A percentile compares a stretch with the other conserved stretches of the same genome.
Conservation (phyloP, 2,329 filamentous ascomycete genomes). For the Pseudogymnoascus sp. region DNA sequence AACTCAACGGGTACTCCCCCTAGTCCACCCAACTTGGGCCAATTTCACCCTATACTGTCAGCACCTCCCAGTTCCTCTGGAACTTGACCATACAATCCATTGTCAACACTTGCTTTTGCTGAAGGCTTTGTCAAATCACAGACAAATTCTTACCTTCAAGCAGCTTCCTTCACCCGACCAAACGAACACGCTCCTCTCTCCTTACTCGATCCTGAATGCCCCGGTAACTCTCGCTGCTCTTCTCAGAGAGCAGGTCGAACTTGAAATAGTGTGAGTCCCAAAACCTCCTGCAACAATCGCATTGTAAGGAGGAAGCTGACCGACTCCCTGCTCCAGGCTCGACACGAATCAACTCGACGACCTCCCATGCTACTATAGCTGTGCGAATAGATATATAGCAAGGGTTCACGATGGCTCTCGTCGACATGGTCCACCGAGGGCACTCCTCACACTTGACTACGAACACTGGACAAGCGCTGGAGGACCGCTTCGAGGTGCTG, state of each 20-base stretch:
- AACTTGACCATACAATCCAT: slow-evolving; percentile 12
- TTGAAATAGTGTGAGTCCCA: slow-evolving; percentile 18
- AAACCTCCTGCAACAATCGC: not conserved
- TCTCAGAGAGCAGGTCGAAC: slow-evolving; percentile 24
- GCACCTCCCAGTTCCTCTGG: slow-evolving; percentile 15
- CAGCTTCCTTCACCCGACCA: not conserved
- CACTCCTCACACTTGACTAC: slow-evolving; percentile 47
- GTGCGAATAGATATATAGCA: slow-evolving; percentile 10
- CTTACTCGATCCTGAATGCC: slow-evolving; percentile 26
- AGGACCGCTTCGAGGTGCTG: slow-evolving; percentile 92
- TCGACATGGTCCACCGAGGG: slow-evolving; percentile 62
- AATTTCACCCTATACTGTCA: slow-evolving; percentile 8
- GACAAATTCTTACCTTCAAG: not conserved
- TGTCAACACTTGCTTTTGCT: slow-evolving; percentile 14
- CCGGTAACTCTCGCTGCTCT: slow-evolving; percentile 27
- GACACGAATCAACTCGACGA: slow-evolving; percentile 9
- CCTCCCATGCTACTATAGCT: not conserved
- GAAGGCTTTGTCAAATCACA: slow-evolving; percentile 5
- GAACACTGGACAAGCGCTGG: slow-evolving; percentile 54
- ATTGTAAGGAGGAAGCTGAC: not conserved
- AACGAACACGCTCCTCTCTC: slow-evolving; percentile 4
- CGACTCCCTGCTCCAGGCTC: not conserved
- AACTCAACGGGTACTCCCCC: not conserved
- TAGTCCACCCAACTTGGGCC: slow-evolving; percentile 6
- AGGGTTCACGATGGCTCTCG: slow-evolving; percentile 1